These are phyloP conservation scores for Colletotrichum eremochloae DNA, from an alignment of 2,329 filamentous ascomycete genomes.

Conservation along the genomic window DNA sequence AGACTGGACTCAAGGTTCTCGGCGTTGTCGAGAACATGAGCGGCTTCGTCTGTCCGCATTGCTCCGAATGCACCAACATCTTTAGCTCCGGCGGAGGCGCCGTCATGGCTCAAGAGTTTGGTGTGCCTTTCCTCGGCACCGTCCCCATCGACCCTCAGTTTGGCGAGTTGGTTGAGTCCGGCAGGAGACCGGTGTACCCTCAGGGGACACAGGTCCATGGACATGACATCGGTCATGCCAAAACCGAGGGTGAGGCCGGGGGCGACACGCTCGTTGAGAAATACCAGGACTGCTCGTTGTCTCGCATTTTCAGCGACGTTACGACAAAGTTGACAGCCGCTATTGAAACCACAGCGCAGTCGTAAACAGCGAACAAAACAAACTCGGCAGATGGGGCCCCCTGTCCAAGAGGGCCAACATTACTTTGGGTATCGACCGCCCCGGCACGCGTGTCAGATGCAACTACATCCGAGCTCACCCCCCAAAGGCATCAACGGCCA, in stretches of 20 bases:
- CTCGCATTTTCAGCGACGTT: constrained; percentile 76
- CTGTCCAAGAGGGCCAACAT: not conserved
- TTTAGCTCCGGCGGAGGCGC: constrained; percentile 93
- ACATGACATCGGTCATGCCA: constrained; percentile 59
- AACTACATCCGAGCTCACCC: not conserved
- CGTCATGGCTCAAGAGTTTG: constrained; percentile 89
- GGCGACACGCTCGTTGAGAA: constrained; percentile 72
- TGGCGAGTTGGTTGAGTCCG: constrained; percentile 86
- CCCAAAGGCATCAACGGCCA: not conserved
- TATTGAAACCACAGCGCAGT: constrained; percentile 34
- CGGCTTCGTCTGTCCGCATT: constrained; percentile 86
- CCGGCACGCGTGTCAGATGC: not conserved
- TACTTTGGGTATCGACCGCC: not conserved
- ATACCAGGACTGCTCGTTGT: constrained; percentile 79
- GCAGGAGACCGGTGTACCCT: constrained; percentile 74
- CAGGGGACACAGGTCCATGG: constrained; percentile 74
- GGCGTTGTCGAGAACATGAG: constrained; percentile 98
- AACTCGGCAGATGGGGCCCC: not conserved
- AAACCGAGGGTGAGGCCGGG: constrained; percentile 40
- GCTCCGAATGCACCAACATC: constrained; percentile 89
- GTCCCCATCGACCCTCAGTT: constrained; percentile 96
- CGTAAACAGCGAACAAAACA: constrained; percentile 6
- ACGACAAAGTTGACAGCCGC: constrained; percentile 58
- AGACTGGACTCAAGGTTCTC: constrained; percentile 82
- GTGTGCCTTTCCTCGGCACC: constrained; percentile 84